Evolutionary conservation across 1,139 yeast genomes (phyloP).

Genomic region (Suhomyces taliae): DNA sequence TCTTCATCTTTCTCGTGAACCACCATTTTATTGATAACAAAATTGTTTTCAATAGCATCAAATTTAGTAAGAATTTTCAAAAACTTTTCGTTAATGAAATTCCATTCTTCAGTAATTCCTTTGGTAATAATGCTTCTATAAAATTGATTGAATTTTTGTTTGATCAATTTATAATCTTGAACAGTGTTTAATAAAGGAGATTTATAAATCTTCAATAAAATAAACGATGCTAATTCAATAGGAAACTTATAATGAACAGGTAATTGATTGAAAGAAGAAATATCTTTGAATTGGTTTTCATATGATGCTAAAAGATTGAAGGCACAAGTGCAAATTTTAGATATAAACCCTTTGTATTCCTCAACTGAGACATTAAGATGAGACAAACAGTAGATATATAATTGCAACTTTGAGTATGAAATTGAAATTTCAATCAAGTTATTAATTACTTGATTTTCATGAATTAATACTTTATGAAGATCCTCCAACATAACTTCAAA

Average conservation of each 20-base stretch:
- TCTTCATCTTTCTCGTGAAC: conserved; percentile 2
- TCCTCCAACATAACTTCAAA: conserved; percentile 44
- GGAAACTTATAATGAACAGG: conserved; percentile 46
- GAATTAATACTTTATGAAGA: conserved; percentile 19
- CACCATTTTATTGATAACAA: conserved; percentile 9
- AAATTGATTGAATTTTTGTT: conserved; percentile 29
- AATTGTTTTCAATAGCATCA: conserved; percentile 19
- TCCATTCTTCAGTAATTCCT: conserved; percentile 21
- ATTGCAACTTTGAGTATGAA: conserved; percentile 42
- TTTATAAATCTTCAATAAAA: conserved; percentile 36
- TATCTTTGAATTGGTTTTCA: conserved; percentile 22
- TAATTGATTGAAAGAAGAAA: conserved; percentile 30
- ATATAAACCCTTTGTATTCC: conserved; percentile 32
- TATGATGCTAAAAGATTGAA: conserved; percentile 27
- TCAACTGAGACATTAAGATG: conserved; percentile 26
- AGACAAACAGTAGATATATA: conserved; percentile 39
- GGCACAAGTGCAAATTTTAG: conserved; percentile 35
- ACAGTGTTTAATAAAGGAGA: conserved; percentile 36
- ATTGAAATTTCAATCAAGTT: conserved; percentile 35
- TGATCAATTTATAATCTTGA: conserved; percentile 33
- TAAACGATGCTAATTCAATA: conserved; percentile 34
- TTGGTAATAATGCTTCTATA: conserved; percentile 17
- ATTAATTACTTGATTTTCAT: conserved; percentile 19
- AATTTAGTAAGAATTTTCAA: conserved; percentile 33
- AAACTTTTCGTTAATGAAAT: conserved; percentile 27